Conservation (phyloP, 73 alveolate genomes). For the Paramecium sexaurelia region DNA sequence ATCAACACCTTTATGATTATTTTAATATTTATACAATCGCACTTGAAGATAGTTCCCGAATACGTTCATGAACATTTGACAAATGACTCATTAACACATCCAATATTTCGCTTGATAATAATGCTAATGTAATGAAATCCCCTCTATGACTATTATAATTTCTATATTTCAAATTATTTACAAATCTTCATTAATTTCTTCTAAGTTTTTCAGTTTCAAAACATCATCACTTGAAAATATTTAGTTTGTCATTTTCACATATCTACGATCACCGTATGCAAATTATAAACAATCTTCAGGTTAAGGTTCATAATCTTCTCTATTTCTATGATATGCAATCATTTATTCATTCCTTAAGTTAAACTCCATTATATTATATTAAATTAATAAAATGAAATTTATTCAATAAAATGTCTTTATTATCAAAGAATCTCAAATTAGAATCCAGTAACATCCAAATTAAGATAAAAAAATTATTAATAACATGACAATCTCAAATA, state of each 20-base stretch:
- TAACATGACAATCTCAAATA: background rate
- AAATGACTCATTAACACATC: constrained; percentile 58
- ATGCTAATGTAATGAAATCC: constrained; percentile 61
- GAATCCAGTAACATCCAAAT: background rate
- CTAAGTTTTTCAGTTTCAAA: constrained; percentile 58
- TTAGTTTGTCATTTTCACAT: constrained; percentile 63
- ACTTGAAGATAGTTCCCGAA: constrained; percentile 66
- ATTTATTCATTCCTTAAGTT: constrained; percentile 60
- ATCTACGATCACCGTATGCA: constrained; percentile 69
- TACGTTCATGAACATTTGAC: constrained; percentile 47
- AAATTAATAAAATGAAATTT: background rate
- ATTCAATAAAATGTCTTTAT: background rate
- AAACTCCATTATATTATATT: constrained; percentile 52
- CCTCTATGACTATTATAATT: constrained; percentile 50
- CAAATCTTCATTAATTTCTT: constrained; percentile 68
- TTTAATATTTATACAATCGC: constrained; percentile 26
- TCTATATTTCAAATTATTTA: background rate
- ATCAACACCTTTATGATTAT: constrained; percentile 52
- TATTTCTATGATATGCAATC: constrained; percentile 67
- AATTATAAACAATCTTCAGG: constrained; percentile 62
- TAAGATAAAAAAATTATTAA: background rate
- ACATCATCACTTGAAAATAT: constrained; percentile 47
- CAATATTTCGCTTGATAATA: constrained; percentile 60
- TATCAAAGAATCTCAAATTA: background rate
- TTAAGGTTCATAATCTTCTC: constrained; percentile 60